Base-by-base conservation (phyloP, 140 eudicot genomes). In the Senecio squalidus region DNA sequence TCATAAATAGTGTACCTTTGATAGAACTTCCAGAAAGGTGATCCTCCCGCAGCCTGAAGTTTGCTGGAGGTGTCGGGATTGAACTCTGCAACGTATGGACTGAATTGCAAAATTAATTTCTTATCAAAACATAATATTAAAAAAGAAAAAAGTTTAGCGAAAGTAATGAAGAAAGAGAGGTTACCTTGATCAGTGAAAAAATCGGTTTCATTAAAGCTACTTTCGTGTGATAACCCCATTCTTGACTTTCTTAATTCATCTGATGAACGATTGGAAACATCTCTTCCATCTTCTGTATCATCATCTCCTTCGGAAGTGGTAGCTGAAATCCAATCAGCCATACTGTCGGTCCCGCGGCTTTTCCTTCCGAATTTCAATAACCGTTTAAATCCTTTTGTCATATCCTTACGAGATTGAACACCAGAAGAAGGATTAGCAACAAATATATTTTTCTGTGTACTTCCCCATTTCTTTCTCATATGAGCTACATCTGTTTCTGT, bases 241-340 rank as follows among this genome's bases (percentile, higher is more conserved):
- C 96, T 88, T 4, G 99, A 93, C 76, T 92, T 92, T 66, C 96
- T 77, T 47, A 92, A 66, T 67, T 92, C 99, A 30, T 88, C 99
- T 7, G 99, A 92, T 5, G 93, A 82, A 25, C 98, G 86, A 78
- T 81, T 80, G 29, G 84, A 74, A 60, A 56, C 78, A 59, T 87
- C 96, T 49, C 95, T 73, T 46, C 93, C 89, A 78, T 92, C 99
- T 78, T 88, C 96, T 11, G 80, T 80, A 56, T 93, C 99, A 62
- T 92, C 96, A 26, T 93, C 99, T 51, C 99, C 99, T 68, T 93
- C 96, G 10, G 99, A 93, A 66, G 99, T 92, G 25, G 99, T 92
- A 22, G 89, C 99, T 46, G 99, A 93, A 33, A 93, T 69, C 95
- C 99, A 93, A 70, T 93, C 99, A 69, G 79, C 95, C 74, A 88